Evolutionary conservation across 2,329 filamentous ascomycete genomes (phyloP), one percentile per base, ranked within the genome.

Genomic region (Trichoderma sp.): DNA sequence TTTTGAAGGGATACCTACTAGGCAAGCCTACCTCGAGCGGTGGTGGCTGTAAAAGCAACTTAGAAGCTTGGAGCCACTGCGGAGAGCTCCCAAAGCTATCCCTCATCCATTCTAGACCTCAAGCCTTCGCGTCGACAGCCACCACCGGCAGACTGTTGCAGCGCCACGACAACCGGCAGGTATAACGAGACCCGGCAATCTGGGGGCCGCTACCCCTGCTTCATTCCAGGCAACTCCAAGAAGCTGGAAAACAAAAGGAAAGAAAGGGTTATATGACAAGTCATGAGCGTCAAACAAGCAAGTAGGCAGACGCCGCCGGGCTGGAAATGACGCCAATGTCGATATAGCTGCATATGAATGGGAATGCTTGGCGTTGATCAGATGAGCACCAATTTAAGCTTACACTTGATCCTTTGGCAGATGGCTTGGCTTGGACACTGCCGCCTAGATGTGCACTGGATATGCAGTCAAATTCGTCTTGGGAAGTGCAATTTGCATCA

Each of bases 91-190:
- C 67, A 41, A 7, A 38, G 33, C 69, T 72, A 72, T 9, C 27
- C 69, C 69, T 12, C 12, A 65, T 72, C 6, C 9, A 65, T 27
- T 24, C 41, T 72, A 72, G 69, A 35, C 27, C n/a, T 71, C 18
- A 24, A 63, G 68, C 68, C 56, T 63, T 63, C 35, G 60, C 41
- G 38, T 63, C 21, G 29, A 72, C 24, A 72, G 60, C 59, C 69
- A 72, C 59, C 69, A 72, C 69, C 41, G 41, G 59, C 60, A 72
- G 69, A 72, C 59, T 50, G 65, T 9, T 50, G 69, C 69, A 62
- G 38, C 56, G 69, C 69, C 69, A 72, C 56, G 69, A 29, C 62
- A 31, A 18, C 24, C 65, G 66, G 45, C 31, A 59, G n/a, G 45
- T 59, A 38, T 16, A 41, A 27, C n/a, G 31, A 72, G 31, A 72